phyloP scores from a whole-genome alignment of 176 grass and related monocot species.

The Luzula sylvatica region DNA sequence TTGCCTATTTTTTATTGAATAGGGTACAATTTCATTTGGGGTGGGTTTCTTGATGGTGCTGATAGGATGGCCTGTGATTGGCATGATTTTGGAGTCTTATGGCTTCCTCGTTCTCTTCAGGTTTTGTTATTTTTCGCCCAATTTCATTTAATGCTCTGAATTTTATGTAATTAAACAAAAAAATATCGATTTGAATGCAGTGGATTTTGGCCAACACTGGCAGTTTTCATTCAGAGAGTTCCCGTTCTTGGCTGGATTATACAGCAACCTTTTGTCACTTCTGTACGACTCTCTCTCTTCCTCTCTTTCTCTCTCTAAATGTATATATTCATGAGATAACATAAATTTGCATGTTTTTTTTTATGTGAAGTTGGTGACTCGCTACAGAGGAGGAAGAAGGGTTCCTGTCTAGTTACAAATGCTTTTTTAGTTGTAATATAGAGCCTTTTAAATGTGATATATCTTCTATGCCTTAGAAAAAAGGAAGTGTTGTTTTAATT shows the following conservation, averaged over 20 bases:
- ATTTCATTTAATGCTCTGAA: not conserved
- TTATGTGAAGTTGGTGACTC: conserved; percentile 65
- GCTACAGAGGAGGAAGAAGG: conserved; percentile 64
- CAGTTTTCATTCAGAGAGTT: conserved; percentile 86
- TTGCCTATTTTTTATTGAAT: conserved; percentile 22
- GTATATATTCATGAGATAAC: not conserved
- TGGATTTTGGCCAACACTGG: conserved; percentile 95
- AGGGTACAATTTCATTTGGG: conserved; percentile 98
- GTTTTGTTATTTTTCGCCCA: conserved; percentile 23
- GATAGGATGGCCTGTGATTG: conserved; percentile 83
- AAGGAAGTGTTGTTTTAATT: not conserved
- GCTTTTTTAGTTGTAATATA: not conserved
- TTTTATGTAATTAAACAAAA: not conserved
- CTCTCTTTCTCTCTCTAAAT: too few species aligned
- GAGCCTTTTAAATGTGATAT: too few species aligned
- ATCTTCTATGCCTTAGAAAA: too few species aligned
- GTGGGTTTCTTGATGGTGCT: conserved; percentile 77
- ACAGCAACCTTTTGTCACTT: conserved; percentile 84
- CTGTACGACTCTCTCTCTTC: conserved; percentile 31
- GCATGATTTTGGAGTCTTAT: conserved; percentile 97
- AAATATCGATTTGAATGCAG: conserved; percentile 39
- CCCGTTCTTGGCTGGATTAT: conserved; percentile 90
- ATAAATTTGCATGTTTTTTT: conserved; percentile 3
- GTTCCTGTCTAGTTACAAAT: conserved; percentile 52
- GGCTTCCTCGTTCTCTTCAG: conserved; percentile 95